Evolutionary conservation across 495 filamentous ascomycete genomes (phyloP).

Genomic region (Penicillium coprophilum): DNA sequence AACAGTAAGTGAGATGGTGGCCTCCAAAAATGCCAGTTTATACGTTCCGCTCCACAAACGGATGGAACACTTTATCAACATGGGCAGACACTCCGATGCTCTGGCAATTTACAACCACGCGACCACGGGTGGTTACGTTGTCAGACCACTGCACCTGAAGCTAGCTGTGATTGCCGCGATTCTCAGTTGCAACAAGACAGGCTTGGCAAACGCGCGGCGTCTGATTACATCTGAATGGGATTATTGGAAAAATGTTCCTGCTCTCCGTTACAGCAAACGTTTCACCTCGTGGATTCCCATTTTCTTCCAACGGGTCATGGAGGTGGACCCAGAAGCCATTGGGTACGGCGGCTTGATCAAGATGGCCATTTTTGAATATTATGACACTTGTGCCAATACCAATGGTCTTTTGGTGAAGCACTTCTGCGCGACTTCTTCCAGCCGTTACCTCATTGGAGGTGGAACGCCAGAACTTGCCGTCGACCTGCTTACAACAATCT

Average conservation of each 20-base stretch:
- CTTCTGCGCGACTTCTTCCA: constrained; percentile 31
- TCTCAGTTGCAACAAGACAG: constrained; percentile 26
- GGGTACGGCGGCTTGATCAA: constrained; percentile 32
- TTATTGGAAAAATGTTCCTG: constrained; percentile 13
- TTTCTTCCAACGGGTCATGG: constrained; percentile 42
- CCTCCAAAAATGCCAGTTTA: constrained; percentile 30
- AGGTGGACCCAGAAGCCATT: constrained; percentile 19
- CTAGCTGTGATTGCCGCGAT: constrained; percentile 40
- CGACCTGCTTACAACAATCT: constrained; percentile 38
- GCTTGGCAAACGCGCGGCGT: constrained; percentile 29
- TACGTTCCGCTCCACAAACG: constrained; percentile 38
- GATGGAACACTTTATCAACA: constrained; percentile 41
- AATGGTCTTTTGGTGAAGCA: constrained; percentile 36
- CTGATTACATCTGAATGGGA: constrained; percentile 36
- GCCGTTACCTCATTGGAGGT: constrained; percentile 30
- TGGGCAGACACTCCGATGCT: constrained; percentile 33
- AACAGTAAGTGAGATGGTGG: constrained; percentile 28
- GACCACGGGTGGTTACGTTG: constrained; percentile 23
- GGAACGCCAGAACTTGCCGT: constrained; percentile 30
- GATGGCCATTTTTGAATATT: constrained; percentile 42
- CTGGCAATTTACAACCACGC: constrained; percentile 31
- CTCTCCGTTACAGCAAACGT: constrained; percentile 16
- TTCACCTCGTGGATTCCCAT: constrained; percentile 30
- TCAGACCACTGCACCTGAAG: constrained; percentile 38
- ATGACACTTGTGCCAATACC: constrained; percentile 37